phyloP scores from a whole-genome alignment of 768 basidiomycete genomes.

The Trametes gibbosa region DNA sequence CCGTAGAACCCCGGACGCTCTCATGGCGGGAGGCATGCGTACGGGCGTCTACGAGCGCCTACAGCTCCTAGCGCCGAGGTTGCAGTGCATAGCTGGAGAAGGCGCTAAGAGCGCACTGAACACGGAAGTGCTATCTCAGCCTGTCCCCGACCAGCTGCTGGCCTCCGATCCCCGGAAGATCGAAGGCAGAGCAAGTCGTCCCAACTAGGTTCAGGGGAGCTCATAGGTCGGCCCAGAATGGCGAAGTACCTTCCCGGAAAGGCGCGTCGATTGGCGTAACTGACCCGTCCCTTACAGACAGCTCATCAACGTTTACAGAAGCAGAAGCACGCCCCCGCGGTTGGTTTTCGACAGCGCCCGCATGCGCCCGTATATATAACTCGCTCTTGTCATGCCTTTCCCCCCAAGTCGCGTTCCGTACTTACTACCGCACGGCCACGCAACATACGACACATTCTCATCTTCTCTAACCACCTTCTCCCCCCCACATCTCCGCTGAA shows the following conservation, averaged over 20 bases:
- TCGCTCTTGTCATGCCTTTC: background rate
- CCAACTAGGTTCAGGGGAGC: background rate
- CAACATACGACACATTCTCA: background rate
- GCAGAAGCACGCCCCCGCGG: background rate
- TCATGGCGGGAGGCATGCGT: too few relatives aligned
- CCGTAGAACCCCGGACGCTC: too few relatives aligned
- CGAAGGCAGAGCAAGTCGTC: background rate
- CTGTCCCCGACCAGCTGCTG: too few relatives aligned
- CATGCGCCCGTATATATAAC: constrained; percentile 9
- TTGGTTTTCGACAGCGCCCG: background rate
- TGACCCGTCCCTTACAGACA: background rate
- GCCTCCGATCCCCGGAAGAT: background rate
- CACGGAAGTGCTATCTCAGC: too few relatives aligned
- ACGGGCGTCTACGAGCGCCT: too few relatives aligned
- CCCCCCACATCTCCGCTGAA: background rate
- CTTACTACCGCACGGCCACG: background rate
- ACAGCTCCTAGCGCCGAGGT: too few relatives aligned
- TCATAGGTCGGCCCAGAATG: background rate
- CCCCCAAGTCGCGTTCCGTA: background rate
- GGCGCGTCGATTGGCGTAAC: background rate
- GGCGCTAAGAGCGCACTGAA: too few relatives aligned
- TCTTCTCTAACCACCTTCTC: background rate
- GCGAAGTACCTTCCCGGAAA: background rate
- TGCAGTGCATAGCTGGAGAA: too few relatives aligned
- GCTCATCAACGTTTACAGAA: constrained; percentile 13